Evolutionary conservation across 129 eudicot species (phyloP).

Genomic region (Ambrosia trifida): DNA sequence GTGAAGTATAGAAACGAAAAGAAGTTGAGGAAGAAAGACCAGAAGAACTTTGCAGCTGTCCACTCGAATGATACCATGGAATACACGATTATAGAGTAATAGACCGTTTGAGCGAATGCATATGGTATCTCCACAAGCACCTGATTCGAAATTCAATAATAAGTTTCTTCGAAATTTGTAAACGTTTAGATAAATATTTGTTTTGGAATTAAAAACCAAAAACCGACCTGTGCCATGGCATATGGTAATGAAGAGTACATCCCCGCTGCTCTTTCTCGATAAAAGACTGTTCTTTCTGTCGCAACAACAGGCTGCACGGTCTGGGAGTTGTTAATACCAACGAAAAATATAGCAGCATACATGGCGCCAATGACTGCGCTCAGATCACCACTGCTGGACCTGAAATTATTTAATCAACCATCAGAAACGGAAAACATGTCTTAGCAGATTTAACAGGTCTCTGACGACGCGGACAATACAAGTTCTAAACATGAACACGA

Average conservation of each 20-base stretch:
- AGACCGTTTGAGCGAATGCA: constrained; percentile 49
- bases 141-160: constrained; percentile 25
- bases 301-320: constrained; percentile 68
- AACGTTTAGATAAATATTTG: background rate
- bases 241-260: constrained; percentile 66
- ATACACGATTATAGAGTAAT: constrained; percentile 56
- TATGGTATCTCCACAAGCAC: constrained; percentile 78
- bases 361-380: constrained; percentile 55
- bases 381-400: constrained; percentile 44
- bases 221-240: constrained; percentile 76
- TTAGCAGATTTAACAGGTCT: too few species aligned
- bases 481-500: too few species aligned
- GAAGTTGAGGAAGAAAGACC: constrained; percentile 66
- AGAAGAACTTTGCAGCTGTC: constrained; percentile 67
- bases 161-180: background rate
- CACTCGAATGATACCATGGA: constrained; percentile 78
- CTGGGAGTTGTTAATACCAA: constrained; percentile 53
- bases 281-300: constrained; percentile 60
- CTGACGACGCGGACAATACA: too few species aligned
- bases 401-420: constrained; percentile 23
- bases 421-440: background rate
- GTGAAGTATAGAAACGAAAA: constrained; percentile 76
- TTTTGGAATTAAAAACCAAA: constrained; percentile 17
- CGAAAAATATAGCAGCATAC: constrained; percentile 54
- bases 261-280: constrained; percentile 69